A percentile compares a stretch with the other conserved stretches of the same genome.
These are phyloP conservation scores for Trypanosoma cruzi DNA, from an alignment of 208 protist genomes.

Conservation along the genomic window DNA sequence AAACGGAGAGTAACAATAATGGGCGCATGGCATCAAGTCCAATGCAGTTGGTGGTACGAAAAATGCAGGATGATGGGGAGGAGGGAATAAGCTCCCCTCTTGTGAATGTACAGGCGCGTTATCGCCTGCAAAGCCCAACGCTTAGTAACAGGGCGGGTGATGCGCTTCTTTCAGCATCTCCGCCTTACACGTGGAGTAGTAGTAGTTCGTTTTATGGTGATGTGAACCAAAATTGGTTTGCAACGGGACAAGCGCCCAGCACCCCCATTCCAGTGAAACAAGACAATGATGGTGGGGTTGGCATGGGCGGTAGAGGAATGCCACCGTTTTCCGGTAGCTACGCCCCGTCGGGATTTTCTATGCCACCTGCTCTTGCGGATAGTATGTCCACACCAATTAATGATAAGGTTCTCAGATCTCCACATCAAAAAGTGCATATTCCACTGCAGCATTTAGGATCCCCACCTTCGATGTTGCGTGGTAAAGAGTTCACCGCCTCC, in stretches of 20 bases:
- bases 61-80: not conserved
- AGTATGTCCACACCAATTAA: not conserved
- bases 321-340: conserved; percentile 30
- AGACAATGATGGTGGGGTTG: not conserved
- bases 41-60: not conserved
- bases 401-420: not conserved
- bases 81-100: not conserved
- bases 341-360: conserved; percentile 38
- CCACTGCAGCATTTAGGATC: conserved; percentile 15
- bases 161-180: conserved; percentile 4
- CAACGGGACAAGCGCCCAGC: conserved; percentile 5
- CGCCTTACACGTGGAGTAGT: conserved; percentile 12
- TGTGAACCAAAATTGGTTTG: conserved; percentile 1
- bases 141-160: not conserved
- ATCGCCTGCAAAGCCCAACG: conserved; percentile 27
- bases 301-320: not conserved
- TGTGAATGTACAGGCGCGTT: conserved; percentile 29
- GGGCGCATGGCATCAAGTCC: conserved; percentile 9
- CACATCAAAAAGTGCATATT: not conserved
- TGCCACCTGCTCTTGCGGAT: conserved; percentile 27
- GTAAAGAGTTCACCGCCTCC: conserved; percentile 9
- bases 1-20: not conserved
- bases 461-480: not conserved
- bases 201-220: conserved; percentile 24
- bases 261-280: conserved; percentile 5